Conservation (phyloP, 352 stramenopile species). For the Phytophthora colocasiae region DNA sequence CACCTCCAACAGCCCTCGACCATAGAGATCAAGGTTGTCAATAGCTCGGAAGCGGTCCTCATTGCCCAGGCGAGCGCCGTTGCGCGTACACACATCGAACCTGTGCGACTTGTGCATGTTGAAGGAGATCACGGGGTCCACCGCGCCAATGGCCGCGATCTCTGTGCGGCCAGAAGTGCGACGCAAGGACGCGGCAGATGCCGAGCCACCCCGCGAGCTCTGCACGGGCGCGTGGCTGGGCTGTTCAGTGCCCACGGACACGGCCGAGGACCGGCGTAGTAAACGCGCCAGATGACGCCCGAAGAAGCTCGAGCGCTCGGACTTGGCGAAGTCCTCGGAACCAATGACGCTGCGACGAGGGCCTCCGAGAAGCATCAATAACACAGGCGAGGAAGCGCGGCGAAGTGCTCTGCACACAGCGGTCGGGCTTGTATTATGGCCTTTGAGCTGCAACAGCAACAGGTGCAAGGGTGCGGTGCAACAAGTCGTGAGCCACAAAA, state of each 20-base stretch:
- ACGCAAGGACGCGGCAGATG: constrained; percentile 15
- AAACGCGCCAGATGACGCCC: constrained; percentile 52
- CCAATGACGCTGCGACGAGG: constrained; percentile 35
- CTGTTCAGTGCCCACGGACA: constrained; percentile 27
- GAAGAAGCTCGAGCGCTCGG: constrained; percentile 55
- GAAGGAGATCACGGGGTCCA: constrained; percentile 70
- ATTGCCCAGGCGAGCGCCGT: constrained; percentile 57
- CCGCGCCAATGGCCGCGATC: constrained; percentile 29
- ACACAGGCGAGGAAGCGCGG: constrained; percentile 5
- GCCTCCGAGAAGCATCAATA: constrained; percentile 36
- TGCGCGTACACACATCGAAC: constrained; percentile 54
- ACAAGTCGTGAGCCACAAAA: constrained; percentile 25
- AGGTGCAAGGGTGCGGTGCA: constrained; percentile 4
- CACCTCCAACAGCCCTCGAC: constrained; percentile 51
- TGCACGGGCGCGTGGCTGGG: constrained; percentile 4
- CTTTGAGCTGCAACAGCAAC: constrained; percentile 8
- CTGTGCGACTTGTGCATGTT: constrained; percentile 24
- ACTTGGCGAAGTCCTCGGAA: constrained; percentile 38
- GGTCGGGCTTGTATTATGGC: constrained; percentile 16
- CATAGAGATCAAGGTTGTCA: constrained; percentile 70
- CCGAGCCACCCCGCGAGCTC: constrained; percentile 2
- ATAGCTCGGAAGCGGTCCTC: constrained; percentile 82
- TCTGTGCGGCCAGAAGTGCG: constrained; percentile 6
- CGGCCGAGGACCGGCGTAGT: constrained; percentile 54
- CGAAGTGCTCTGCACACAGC: constrained; percentile 5